Base-by-base conservation (phyloP, 2,329 filamentous ascomycete species). In the Byssothecium circinans region DNA sequence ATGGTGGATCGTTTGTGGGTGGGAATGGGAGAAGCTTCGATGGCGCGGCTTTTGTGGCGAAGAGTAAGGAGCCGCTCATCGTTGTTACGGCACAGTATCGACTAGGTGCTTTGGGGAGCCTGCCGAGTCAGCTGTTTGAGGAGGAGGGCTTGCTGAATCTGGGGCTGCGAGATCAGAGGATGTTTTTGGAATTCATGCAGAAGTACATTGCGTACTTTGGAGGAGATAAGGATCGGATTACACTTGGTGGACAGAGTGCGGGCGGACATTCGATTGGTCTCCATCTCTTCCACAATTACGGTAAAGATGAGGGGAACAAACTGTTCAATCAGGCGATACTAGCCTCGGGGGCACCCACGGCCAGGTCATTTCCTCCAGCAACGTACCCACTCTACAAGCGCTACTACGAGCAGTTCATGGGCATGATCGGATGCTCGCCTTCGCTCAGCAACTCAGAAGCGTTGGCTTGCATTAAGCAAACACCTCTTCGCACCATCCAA, bases 231-330 rank as follows among this genome's bases (percentile, higher is more conserved):
- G 50, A 65, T 19, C 54, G 64, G 3, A 69, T 77, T 41, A 74
- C 67, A 1, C 58, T 76, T 5, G 72, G 66, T 41, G 74, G 74
- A 1, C 70, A 74, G 34, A 69, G 68, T 34, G 72, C 72, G 17
- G 73, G 73, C 29, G 68, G 57, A 2, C 68, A 71, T 43, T 62
- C 67, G 0, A 67, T 70, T 4, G 68, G 65, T 29, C 58, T 70
- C 27, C 67, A 69, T 41, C 60, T 66, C 12, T 70, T 68, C 47
- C 68, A 71, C 56, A 57, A 70, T 43, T 71, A 71, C 43, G 63
- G 58, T n/a, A 47, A 58, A 4, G 64, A 64, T 32, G 39, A 52
- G 11, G 62, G 56, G 12, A 66, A 64, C 22, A 59, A 61, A 8
- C 53, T 70, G 22, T 71, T 71, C 48, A 55, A 56, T 32, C 60